Evolutionary conservation across 2,329 filamentous ascomycete genomes (phyloP).

Genomic region (Aphanocladium album): DNA sequence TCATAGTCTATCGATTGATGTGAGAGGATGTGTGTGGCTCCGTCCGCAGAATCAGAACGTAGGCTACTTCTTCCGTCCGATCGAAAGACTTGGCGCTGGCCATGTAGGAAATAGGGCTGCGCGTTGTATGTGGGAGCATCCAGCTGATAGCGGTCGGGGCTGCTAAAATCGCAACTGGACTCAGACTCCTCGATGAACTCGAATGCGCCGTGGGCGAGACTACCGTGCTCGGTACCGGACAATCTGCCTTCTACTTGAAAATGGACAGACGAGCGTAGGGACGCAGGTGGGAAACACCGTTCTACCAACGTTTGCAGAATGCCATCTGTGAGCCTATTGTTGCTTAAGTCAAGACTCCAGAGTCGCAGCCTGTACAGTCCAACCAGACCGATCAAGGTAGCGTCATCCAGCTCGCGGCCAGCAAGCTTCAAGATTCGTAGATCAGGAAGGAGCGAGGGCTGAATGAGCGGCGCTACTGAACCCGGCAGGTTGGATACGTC

Average conservation of each 20-base stretch:
- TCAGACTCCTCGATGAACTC: conserved; percentile 43
- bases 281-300: conserved; percentile 27
- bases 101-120: conserved; percentile 18
- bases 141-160: conserved; percentile 42
- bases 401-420: conserved; percentile 42
- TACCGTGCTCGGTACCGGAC: conserved; percentile 24
- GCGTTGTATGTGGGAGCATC: conserved; percentile 41
- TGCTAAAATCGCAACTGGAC: conserved; percentile 38
- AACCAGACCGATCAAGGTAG: conserved; percentile 23
- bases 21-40: conserved; percentile 20
- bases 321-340: conserved; percentile 48
- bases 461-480: conserved; percentile 34
- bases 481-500: conserved; percentile 48
- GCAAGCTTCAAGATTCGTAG: conserved; percentile 49
- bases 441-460: conserved; percentile 34
- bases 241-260: conserved; percentile 44
- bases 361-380: conserved; percentile 35
- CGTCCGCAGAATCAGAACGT: conserved; percentile 26
- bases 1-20: conserved; percentile 20
- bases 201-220: conserved; percentile 35
- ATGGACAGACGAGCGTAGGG: conserved; percentile 32
- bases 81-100: conserved; percentile 25
- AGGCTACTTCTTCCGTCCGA: conserved; percentile 22
- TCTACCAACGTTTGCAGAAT: conserved; percentile 28
- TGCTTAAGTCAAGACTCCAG: conserved; percentile 53